Evolutionary conservation across 2,329 filamentous ascomycete genomes (phyloP).

Genomic region (Xylaria sp.): DNA sequence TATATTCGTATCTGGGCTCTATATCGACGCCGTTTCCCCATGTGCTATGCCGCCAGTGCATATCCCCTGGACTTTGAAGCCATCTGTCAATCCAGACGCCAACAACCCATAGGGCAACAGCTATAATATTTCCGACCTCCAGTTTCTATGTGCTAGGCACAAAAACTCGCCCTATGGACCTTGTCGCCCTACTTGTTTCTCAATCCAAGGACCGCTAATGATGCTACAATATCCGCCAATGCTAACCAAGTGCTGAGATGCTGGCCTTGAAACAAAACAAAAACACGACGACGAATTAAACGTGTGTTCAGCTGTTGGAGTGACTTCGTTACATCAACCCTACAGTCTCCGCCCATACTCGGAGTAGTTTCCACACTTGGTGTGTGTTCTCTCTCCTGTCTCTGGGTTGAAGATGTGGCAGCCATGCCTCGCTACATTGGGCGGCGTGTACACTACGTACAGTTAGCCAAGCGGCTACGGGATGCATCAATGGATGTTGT

Average conservation of each 20-base stretch:
- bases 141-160: not conserved
- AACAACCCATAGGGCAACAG: not conserved
- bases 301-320: not conserved
- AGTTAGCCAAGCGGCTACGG: slow-evolving; percentile 42
- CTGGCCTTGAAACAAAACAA: slow-evolving; percentile 27
- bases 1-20: slow-evolving; percentile 17
- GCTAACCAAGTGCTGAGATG: slow-evolving; percentile 33
- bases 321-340: slow-evolving; percentile 40
- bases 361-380: slow-evolving; percentile 78
- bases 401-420: slow-evolving; percentile 83
- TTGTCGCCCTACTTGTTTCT: not conserved
- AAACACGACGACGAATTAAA: slow-evolving; percentile 2
- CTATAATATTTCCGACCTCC: not conserved
- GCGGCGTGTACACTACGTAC: slow-evolving; percentile 79
- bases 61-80: not conserved
- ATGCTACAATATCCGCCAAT: slow-evolving; percentile 26
- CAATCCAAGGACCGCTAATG: slow-evolving; percentile 1
- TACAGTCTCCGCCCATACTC: slow-evolving; percentile 64
- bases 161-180: not conserved
- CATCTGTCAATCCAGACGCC: not conserved
- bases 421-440: slow-evolving; percentile 84
- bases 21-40: not conserved
- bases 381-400: slow-evolving; percentile 78
- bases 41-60: not conserved
- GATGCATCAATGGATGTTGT: slow-evolving; percentile 2